Base-by-base conservation (phyloP, 2,329 filamentous ascomycete genomes). In the Neopestalotiopsis clavispora region DNA sequence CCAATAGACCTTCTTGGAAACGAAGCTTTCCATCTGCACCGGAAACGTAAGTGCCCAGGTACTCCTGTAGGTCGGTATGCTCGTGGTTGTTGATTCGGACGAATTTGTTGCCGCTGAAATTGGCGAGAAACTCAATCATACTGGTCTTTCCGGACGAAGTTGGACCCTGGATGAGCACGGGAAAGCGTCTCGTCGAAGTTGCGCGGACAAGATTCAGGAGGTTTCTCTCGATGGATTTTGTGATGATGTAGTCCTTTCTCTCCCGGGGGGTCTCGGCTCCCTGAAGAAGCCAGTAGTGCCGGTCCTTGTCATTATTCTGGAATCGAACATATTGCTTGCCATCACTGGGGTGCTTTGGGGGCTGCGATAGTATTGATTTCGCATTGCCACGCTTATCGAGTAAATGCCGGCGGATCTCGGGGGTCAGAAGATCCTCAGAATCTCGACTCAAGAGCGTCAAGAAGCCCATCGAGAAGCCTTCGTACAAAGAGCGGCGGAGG, bases 11-110 rank as follows among this genome's bases (percentile, higher is more conserved):
- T 80, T 99, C 97, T 78, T 97, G 94, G 75, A 98, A 99, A 12
- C 87, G 89, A 57, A 99, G 85, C 70, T 92, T 93, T 4, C 97
- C 97, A 76, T 97, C 92, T 0, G 90, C 82, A 30, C 91, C 93
- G 2, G 96, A 98, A 1, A 97, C 85, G 74, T 99, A 99, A 0
- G 94, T 97, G 20, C 96, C 96, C 5, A 99, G 84, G 76, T 99
- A 99, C 78, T 99, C 97, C 80, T 99, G 96, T 49, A 99, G 84
- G 79, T 99, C 96, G 0, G 96, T 99, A 77, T 99, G 96, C 78
- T 99, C 97, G 80, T 99, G 96, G 74, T 99, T 99, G 82, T 99
- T 99, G 84, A 99, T 99, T 70, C 96, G 90, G 58, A 99, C 94
- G 77, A 98, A 99, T 76, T 93, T 96, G 78, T 99, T 97, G 3